Base-by-base conservation (phyloP, 805 yeast genomes). In the Candida jianshihensis region DNA sequence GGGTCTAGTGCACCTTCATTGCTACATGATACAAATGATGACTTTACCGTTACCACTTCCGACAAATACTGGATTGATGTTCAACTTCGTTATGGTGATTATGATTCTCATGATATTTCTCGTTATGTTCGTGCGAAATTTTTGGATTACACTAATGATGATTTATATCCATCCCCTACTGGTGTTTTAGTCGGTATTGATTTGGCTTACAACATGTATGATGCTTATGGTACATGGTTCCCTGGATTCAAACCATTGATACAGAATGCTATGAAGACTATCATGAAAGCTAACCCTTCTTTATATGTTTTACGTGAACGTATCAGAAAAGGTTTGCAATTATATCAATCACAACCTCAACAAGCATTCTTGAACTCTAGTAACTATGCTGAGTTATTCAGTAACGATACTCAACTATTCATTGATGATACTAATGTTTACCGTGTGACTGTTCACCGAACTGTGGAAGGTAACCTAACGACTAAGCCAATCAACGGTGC, bases 171-270 rank as follows among this genome's bases (percentile, higher is more conserved):
- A 4, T 81, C 95, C 2, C 86, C 95, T 2, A 85, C 96, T 0
- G 99, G 99, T 43, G 70, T 85, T 10, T 75, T 92, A 71, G 71
- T 92, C 33, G 95, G 94, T 29, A 72, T 92, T 42, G 99, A 92
- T 60, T 66, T 92, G 46, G 96, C 97, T 0, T 92, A 92, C 57
- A 92, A 92, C 58, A 85, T 88, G 81, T 89, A 83, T 55, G 97
- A 88, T 59, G 89, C 95, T 0, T 92, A 87, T 59, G 99, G 99
- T 22, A 87, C 86, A 51, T 92, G 98, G 98, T 84, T 92, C 63
- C 90, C 94, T 3, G 97, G 97, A 1, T 63, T 90, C 60, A 92
- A 92, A 58, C 87, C 87, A 4, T 66, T 92, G 51, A 67, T 92
- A 65, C 95, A 85, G 53, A 86, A 81, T 51, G 95, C 97, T 12